These are phyloP conservation scores for Colletotrichum endophyticum DNA, from an alignment of 2,329 filamentous ascomycete species.

Conservation along the genomic window DNA sequence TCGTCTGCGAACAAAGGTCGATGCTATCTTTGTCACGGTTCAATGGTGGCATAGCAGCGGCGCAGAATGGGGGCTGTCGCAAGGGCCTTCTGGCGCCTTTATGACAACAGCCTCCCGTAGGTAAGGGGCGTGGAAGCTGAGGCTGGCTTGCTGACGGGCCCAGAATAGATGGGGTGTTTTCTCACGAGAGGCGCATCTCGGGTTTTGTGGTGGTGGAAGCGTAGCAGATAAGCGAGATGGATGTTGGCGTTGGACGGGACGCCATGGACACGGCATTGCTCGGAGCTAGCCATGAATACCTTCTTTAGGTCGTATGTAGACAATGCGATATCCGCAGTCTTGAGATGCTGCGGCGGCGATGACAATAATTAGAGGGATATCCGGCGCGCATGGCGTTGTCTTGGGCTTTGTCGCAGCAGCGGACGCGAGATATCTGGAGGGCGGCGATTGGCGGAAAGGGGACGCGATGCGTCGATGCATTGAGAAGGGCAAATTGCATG, in stretches of 20 bases:
- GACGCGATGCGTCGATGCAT: conserved; percentile 7
- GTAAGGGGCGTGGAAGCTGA: not conserved
- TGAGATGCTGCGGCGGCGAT: not conserved
- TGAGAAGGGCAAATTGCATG: conserved; percentile 11
- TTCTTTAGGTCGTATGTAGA: not conserved
- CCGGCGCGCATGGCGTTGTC: not conserved
- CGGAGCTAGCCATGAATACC: not conserved
- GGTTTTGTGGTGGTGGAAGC: not conserved
- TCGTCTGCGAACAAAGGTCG: conserved; percentile 2
- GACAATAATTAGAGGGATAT: not conserved
- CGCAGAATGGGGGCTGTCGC: not conserved
- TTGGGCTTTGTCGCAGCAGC: not conserved
- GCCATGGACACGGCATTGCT: not conserved
- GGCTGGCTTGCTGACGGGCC: not conserved
- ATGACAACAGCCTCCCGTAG: not conserved
- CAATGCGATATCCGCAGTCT: not conserved
- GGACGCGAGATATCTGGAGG: not conserved
- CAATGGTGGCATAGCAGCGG: not conserved
- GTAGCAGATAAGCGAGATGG: not conserved
- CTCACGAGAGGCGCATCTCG: not conserved
- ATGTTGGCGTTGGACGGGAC: not conserved
- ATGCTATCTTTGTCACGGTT: not conserved
- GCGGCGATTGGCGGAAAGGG: not conserved
- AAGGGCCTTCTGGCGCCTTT: not conserved
- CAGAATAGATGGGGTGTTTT: conserved; percentile 5